phyloP scores from a whole-genome alignment of 305 asterid species.

The Solanum hybrid region DNA sequence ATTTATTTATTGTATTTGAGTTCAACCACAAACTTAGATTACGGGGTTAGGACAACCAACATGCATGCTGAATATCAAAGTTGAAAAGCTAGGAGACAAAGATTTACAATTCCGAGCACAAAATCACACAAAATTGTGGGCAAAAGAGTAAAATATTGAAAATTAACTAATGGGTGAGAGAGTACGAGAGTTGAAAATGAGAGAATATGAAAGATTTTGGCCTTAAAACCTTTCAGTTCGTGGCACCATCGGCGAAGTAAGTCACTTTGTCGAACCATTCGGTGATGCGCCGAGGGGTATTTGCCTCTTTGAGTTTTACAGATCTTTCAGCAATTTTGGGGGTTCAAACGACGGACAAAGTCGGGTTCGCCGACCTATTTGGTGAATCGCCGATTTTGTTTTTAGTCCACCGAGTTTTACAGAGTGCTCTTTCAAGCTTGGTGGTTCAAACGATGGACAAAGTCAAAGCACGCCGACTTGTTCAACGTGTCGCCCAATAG shows the following conservation, averaged over 20 bases:
- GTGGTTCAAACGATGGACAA: neutral
- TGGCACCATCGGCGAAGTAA: neutral
- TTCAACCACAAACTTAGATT: neutral
- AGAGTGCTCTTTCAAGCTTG: neutral
- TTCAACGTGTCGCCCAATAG: neutral
- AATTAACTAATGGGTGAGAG: neutral
- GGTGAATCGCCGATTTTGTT: neutral
- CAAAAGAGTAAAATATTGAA: neutral
- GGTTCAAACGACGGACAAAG: neutral
- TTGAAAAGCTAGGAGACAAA: neutral
- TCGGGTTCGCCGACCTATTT: neutral
- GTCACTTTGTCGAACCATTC: neutral
- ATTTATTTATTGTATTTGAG: neutral
- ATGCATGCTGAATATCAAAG: neutral
- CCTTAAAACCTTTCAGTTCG: neutral
- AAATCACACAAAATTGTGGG: neutral
- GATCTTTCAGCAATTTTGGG: neutral
- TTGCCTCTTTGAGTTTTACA: neutral
- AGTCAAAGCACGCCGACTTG: neutral
- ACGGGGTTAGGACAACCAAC: neutral
- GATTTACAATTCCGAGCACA: neutral
- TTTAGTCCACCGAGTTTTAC: neutral
- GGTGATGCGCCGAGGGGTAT: neutral
- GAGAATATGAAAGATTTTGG: neutral
- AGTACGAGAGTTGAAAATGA: neutral